Conservation (phyloP, 1,284 basidiomycete genomes). For the Leccinum pachyderme region DNA sequence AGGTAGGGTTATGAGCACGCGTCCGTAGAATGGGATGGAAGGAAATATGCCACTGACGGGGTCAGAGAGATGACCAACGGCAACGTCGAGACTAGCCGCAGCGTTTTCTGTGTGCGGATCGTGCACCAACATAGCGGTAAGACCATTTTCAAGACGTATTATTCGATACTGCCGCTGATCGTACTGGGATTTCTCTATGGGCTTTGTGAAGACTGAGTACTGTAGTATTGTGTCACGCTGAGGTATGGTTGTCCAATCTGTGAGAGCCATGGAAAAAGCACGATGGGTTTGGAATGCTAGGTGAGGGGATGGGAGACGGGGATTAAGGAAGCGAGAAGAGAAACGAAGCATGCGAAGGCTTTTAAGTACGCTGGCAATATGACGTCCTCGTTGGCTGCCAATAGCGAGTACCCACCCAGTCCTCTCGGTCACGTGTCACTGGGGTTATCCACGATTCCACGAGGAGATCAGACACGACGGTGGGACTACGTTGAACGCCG, state of each 20-base stretch:
- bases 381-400: background rate
- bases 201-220: constrained; percentile 59
- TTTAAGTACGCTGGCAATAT: background rate
- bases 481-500: too few relatives aligned
- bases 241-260: constrained; percentile 23
- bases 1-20: background rate
- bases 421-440: constrained; percentile 22
- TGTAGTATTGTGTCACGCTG: constrained; percentile 33
- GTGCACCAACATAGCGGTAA: constrained; percentile 85
- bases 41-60: constrained; percentile 60
- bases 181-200: constrained; percentile 73
- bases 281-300: constrained; percentile 8
- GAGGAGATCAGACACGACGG: background rate
- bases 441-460: background rate
- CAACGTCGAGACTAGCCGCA: constrained; percentile 92
- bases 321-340: constrained; percentile 9
- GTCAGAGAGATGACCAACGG: constrained; percentile 92
- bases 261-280: constrained; percentile 20
- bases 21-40: background rate
- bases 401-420: constrained; percentile 27
- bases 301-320: background rate
- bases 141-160: constrained; percentile 83
- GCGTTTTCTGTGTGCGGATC: constrained; percentile 93
- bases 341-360: constrained; percentile 12
- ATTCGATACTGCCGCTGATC: constrained; percentile 81